Evolutionary conservation across 2,329 filamentous ascomycete genomes (phyloP).

Genomic region (Stromatinia cepivora): DNA sequence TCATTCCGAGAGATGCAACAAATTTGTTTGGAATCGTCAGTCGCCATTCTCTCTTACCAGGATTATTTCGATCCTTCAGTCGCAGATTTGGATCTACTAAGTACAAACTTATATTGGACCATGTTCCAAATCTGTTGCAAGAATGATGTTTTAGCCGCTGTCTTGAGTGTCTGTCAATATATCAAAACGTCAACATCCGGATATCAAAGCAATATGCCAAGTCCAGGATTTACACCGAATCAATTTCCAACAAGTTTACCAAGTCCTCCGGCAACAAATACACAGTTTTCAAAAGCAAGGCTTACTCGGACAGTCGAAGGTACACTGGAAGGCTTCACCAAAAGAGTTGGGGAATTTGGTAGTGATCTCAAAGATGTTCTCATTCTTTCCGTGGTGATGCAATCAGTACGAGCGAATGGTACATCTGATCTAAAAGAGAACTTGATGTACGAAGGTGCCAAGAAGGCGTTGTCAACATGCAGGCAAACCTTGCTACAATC

Average conservation of each 20-base stretch:
- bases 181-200: neutral
- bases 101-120: constrained; percentile 23
- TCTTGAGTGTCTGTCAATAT: constrained; percentile 24
- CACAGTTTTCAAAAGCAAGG: constrained; percentile 27
- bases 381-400: constrained; percentile 26
- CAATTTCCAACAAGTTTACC: neutral
- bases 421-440: constrained; percentile 18
- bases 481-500: constrained; percentile 19
- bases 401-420: constrained; percentile 24
- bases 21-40: constrained; percentile 24
- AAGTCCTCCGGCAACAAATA: constrained; percentile 18
- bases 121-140: constrained; percentile 31
- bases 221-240: constrained; percentile 6
- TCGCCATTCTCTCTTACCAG: constrained; percentile 27
- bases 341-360: constrained; percentile 25
- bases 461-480: constrained; percentile 26
- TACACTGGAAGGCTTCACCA: constrained; percentile 24
- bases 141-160: constrained; percentile 28
- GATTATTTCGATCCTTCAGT: constrained; percentile 26
- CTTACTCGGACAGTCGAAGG: constrained; percentile 28
- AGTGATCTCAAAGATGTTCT: constrained; percentile 29
- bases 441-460: constrained; percentile 27
- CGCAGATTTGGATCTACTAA: constrained; percentile 12
- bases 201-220: constrained; percentile 1
- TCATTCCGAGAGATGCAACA: constrained; percentile 16